phyloP scores from a whole-genome alignment of 129 eudicot species.

The Lonicera japonica region DNA sequence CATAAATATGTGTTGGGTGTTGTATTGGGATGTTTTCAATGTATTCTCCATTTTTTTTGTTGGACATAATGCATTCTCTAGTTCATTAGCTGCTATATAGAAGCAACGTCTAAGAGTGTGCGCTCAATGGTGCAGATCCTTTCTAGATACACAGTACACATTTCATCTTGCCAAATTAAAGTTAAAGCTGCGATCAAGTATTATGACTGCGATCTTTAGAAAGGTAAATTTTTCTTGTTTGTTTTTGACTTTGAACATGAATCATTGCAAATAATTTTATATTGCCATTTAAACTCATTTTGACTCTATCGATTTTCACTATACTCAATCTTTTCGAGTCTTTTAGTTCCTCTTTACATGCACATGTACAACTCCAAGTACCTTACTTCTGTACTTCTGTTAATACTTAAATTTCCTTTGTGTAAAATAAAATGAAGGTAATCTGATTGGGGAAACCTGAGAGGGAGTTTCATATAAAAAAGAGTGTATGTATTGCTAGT shows the following conservation, averaged over 20 bases:
- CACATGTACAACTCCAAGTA: no score
- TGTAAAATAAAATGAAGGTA: no score
- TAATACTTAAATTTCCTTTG: no score
- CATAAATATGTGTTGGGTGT: neutral
- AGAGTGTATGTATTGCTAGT: no score
- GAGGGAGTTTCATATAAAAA: no score
- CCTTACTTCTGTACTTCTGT: no score
- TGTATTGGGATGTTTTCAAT: neutral
- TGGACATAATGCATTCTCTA: no score
- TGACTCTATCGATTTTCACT: neutral
- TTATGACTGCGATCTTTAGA: constrained; percentile 61
- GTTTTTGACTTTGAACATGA: neutral
- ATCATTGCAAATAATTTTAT: neutral
- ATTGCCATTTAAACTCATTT: neutral
- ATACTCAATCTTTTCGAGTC: no score
- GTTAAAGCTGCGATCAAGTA: constrained; percentile 79
- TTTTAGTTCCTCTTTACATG: no score
- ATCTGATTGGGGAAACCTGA: no score
- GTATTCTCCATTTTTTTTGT: no score
- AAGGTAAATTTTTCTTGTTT: constrained; percentile 50
- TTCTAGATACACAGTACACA: constrained; percentile 90
- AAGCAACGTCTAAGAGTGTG: neutral
- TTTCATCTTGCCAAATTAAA: constrained; percentile 70
- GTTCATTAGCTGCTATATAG: no score
- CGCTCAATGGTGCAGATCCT: constrained; percentile 61